Evolutionary conservation across 1,284 basidiomycete species (phyloP).

Genomic region (Rhodotorula sp.): DNA sequence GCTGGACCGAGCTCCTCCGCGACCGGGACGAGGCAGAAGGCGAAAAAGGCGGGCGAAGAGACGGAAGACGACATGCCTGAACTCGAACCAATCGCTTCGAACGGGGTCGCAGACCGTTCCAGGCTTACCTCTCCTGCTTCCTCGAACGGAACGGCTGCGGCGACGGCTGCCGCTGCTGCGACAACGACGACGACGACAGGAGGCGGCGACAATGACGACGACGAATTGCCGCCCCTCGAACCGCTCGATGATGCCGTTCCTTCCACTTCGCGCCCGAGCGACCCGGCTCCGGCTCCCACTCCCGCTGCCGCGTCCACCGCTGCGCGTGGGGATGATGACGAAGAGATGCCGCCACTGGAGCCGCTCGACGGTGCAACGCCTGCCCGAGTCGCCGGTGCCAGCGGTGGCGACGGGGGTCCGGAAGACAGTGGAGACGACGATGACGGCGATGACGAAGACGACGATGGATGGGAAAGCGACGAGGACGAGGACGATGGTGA

Average conservation of each 20-base stretch:
- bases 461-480: slow-evolving; percentile 1
- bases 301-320: not conserved
- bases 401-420: not conserved
- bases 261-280: not conserved
- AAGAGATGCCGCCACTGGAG: slow-evolving; percentile 7
- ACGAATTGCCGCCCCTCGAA: slow-evolving; percentile 18
- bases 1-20: not conserved
- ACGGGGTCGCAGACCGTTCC: not conserved
- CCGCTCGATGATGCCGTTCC: not conserved
- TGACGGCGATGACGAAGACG: slow-evolving; percentile 2
- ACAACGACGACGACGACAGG: not conserved
- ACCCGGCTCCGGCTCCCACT: not conserved
- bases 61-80: slow-evolving; percentile 2
- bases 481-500: slow-evolving; percentile 14
- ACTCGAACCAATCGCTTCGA: not conserved
- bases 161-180: not conserved
- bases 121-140: not conserved
- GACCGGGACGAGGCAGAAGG: not conserved
- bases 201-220: not conserved
- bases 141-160: not conserved
- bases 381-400: not conserved
- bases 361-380: not conserved
- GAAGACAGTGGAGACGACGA: not conserved
- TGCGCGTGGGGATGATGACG: not conserved
- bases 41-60: not conserved